Percentiles rank a stretch among this genome's conserved stretches.
These are phyloP conservation scores for Phytophthora colocasiae DNA, from an alignment of 352 stramenopile genomes.

Conservation along the genomic window DNA sequence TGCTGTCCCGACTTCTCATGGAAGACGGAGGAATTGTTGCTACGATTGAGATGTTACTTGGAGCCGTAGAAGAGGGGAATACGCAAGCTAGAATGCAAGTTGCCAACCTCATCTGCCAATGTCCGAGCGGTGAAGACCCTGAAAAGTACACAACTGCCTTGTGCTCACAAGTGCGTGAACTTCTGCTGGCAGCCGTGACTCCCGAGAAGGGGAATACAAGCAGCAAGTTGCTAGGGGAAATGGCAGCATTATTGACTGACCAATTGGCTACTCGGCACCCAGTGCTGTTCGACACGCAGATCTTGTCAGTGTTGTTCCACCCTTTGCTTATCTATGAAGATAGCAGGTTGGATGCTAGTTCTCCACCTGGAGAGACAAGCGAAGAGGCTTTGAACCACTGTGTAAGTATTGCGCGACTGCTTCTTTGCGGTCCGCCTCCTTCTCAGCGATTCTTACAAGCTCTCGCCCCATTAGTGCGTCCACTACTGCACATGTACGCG, in stretches of 20 bases:
- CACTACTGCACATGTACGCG: conserved; percentile 74
- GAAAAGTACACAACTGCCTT: conserved; percentile 56
- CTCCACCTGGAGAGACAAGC: conserved; percentile 14
- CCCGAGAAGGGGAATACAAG: conserved; percentile 49
- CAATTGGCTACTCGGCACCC: conserved; percentile 58
- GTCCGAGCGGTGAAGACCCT: conserved; percentile 49
- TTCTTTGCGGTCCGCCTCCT: conserved; percentile 75
- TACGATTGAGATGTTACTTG: conserved; percentile 85
- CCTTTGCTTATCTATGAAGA: conserved; percentile 74
- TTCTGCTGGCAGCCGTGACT: conserved; percentile 55
- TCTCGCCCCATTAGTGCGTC: conserved; percentile 58
- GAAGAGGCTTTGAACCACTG: conserved; percentile 63
- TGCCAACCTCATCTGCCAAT: conserved; percentile 79
- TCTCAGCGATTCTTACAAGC: conserved; percentile 58
- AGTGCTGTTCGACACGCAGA: conserved; percentile 53
- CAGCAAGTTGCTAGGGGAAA: conserved; percentile 81
- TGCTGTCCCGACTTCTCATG: conserved; percentile 72
- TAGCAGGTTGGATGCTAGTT: conserved; percentile 10
- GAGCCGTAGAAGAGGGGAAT: conserved; percentile 81
- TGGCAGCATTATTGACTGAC: conserved; percentile 66
- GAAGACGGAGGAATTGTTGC: conserved; percentile 75
- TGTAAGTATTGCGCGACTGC: conserved; percentile 56
- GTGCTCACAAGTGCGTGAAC: conserved; percentile 56
- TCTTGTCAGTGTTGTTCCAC: conserved; percentile 64
- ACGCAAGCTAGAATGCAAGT: conserved; percentile 87